Percentiles rank a stretch among this genome's conserved stretches.
These are phyloP conservation scores for Baudoinia panamericana DNA, from an alignment of 495 filamentous ascomycete genomes.

Conservation along the genomic window DNA sequence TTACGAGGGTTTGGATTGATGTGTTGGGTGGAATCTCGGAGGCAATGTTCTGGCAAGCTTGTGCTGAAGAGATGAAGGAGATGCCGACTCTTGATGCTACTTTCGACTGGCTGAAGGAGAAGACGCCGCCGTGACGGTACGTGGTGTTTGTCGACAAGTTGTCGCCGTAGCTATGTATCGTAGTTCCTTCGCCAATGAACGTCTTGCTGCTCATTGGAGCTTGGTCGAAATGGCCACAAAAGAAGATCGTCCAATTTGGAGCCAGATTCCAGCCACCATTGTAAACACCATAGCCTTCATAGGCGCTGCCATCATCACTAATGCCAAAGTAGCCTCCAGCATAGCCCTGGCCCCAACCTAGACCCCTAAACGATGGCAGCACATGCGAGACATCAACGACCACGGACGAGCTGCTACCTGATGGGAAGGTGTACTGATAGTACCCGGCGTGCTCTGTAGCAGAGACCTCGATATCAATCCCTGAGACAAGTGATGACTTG, in stretches of 20 bases:
- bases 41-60: constrained; percentile 48
- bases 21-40: constrained; percentile 43
- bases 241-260: constrained; percentile 50
- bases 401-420: constrained; percentile 35
- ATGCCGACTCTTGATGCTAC: constrained; percentile 56
- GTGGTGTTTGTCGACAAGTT: constrained; percentile 8
- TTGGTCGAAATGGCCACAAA: constrained; percentile 52
- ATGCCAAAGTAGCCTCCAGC: constrained; percentile 45
- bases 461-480: constrained; percentile 46
- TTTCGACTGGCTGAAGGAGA: constrained; percentile 26
- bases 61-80: constrained; percentile 51
- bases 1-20: constrained; percentile 35
- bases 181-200: constrained; percentile 40
- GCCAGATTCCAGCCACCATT: constrained; percentile 53
- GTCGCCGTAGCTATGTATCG: constrained; percentile 18
- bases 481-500: constrained; percentile 35
- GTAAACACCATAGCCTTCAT: constrained; percentile 52
- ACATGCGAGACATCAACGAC: constrained; percentile 63
- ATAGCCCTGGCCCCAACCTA: constrained; percentile 52
- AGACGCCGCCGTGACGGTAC: constrained; percentile 25
- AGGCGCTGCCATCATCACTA: constrained; percentile 41
- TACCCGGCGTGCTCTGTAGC: constrained; percentile 51
- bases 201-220: constrained; percentile 32
- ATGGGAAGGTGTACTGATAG: constrained; percentile 49
- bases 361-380: constrained; percentile 46